Evolutionary conservation across 2,329 filamentous ascomycete genomes (phyloP).

Genomic region (Trichoderma hamatum): DNA sequence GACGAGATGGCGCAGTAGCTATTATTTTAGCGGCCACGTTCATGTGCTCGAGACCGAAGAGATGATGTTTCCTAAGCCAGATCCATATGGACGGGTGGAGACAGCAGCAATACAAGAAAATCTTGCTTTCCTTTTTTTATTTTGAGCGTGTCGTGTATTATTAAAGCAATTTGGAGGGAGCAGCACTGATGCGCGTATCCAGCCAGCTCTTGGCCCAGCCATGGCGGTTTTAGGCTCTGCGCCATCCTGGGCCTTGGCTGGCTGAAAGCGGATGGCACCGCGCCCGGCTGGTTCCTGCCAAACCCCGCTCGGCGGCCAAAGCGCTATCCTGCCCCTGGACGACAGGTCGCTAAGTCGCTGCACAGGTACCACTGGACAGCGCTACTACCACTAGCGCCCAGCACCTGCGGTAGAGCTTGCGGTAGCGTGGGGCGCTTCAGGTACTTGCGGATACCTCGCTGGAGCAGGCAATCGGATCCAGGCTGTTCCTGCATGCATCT

Average conservation of each 20-base stretch:
- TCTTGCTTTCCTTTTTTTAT: not conserved
- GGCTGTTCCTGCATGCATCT: slow-evolving; percentile 29
- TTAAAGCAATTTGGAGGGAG: not conserved
- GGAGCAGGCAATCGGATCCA: slow-evolving; percentile 10
- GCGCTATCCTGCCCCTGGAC: slow-evolving; percentile 17
- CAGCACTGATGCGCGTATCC: not conserved
- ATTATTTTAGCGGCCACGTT: not conserved
- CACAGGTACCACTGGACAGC: slow-evolving; percentile 6
- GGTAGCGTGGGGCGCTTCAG: not conserved
- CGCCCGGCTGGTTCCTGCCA: slow-evolving; percentile 21
- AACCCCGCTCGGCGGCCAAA: slow-evolving; percentile 19
- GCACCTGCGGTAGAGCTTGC: slow-evolving; percentile 18
- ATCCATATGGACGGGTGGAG: not conserved
- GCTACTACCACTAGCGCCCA: slow-evolving; percentile 6
- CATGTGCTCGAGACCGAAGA: not conserved
- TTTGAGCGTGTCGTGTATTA: not conserved
- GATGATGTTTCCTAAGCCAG: not conserved
- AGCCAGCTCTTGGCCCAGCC: not conserved
- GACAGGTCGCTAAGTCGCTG: not conserved
- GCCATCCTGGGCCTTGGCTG: slow-evolving; percentile 1
- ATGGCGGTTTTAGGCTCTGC: slow-evolving; percentile 3
- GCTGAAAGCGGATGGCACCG: slow-evolving; percentile 28
- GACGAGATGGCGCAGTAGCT: not conserved
- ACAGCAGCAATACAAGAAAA: not conserved
- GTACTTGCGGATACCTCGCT: slow-evolving; percentile 20